These are phyloP conservation scores for Vaucheria bursata DNA, from an alignment of 352 stramenopile genomes.

Conservation along the genomic window DNA sequence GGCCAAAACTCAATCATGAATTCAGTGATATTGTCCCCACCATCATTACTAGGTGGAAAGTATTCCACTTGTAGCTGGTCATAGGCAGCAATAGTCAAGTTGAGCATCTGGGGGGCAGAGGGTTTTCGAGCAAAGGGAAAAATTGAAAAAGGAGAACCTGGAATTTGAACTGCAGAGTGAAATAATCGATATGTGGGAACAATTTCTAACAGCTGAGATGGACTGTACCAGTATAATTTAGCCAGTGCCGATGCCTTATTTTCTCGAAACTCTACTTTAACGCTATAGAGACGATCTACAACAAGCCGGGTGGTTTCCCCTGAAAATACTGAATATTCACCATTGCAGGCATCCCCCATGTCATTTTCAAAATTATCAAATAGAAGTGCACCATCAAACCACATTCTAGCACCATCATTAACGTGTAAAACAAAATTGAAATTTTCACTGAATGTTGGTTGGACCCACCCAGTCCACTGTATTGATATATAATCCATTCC, in stretches of 20 bases:
- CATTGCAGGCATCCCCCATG: slow-evolving; percentile 53
- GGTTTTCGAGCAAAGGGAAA: slow-evolving; percentile 53
- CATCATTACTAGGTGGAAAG: slow-evolving; percentile 64
- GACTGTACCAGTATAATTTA: slow-evolving; percentile 72
- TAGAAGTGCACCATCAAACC: slow-evolving; percentile 65
- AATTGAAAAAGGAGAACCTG: slow-evolving; percentile 55
- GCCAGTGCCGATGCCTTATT: slow-evolving; percentile 70
- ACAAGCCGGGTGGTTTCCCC: slow-evolving; percentile 57
- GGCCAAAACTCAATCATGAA: slow-evolving; percentile 70
- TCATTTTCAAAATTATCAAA: slow-evolving; percentile 69
- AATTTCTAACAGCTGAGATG: slow-evolving; percentile 70
- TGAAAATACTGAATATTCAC: slow-evolving; percentile 50
- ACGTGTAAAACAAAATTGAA: slow-evolving; percentile 73
- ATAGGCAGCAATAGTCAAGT: slow-evolving; percentile 53
- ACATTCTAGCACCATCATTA: slow-evolving; percentile 78
- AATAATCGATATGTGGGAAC: slow-evolving; percentile 69
- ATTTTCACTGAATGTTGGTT: slow-evolving; percentile 72
- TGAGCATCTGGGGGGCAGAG: slow-evolving; percentile 48
- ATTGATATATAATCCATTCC: slow-evolving; percentile 81
- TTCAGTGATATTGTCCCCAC: slow-evolving; percentile 70
- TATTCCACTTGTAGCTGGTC: slow-evolving; percentile 61
- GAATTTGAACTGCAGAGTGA: slow-evolving; percentile 56
- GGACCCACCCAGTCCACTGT: slow-evolving; percentile 80
- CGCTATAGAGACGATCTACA: slow-evolving; percentile 64
- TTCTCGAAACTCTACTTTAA: slow-evolving; percentile 85